Conservation (phyloP, 1,284 basidiomycete genomes). For the Tylopilus sp. region DNA sequence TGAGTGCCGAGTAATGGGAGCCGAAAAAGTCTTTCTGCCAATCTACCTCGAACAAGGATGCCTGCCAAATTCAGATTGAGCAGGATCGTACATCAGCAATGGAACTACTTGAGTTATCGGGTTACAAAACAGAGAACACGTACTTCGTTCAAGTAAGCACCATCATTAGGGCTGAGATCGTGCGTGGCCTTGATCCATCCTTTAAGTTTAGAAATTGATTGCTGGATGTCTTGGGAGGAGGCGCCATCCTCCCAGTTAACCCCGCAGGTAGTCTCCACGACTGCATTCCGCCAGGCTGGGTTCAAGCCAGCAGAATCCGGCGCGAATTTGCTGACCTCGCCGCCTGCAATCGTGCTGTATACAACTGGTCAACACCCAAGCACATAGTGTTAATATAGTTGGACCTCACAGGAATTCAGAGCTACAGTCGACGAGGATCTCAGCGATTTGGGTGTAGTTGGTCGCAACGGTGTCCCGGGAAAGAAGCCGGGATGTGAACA, state of each 20-base stretch:
- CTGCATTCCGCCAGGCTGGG: slow-evolving; percentile 54
- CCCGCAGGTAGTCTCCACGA: slow-evolving; percentile 43
- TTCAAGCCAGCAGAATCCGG: slow-evolving; percentile 53
- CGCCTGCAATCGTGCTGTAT: slow-evolving; percentile 49
- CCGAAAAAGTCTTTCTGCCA: slow-evolving; percentile 56
- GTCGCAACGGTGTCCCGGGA: too few relatives aligned
- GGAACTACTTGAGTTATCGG: too few relatives aligned
- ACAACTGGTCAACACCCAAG: not conserved
- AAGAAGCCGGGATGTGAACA: slow-evolving; percentile 16
- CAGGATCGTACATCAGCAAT: too few relatives aligned
- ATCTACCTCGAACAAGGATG: slow-evolving; percentile 50
- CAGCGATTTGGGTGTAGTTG: too few relatives aligned
- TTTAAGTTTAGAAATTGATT: slow-evolving; percentile 37
- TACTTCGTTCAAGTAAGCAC: slow-evolving; percentile 58
- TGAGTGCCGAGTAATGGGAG: slow-evolving; percentile 50
- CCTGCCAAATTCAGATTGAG: slow-evolving; percentile 38
- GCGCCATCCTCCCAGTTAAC: slow-evolving; percentile 48
- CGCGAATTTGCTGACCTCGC: slow-evolving; percentile 49
- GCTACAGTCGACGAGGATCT: slow-evolving; percentile 28
- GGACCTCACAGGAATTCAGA: slow-evolving; percentile 21
- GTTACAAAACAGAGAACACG: slow-evolving; percentile 15
- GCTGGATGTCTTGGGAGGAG: slow-evolving; percentile 40
- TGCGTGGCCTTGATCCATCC: slow-evolving; percentile 37
- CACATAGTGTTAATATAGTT: not conserved
- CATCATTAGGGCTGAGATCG: slow-evolving; percentile 43